A percentile compares a stretch with the other conserved stretches of the same genome.
Evolutionary conservation across 2,329 filamentous ascomycete genomes (phyloP).

Genomic region (Xylariales sp.): DNA sequence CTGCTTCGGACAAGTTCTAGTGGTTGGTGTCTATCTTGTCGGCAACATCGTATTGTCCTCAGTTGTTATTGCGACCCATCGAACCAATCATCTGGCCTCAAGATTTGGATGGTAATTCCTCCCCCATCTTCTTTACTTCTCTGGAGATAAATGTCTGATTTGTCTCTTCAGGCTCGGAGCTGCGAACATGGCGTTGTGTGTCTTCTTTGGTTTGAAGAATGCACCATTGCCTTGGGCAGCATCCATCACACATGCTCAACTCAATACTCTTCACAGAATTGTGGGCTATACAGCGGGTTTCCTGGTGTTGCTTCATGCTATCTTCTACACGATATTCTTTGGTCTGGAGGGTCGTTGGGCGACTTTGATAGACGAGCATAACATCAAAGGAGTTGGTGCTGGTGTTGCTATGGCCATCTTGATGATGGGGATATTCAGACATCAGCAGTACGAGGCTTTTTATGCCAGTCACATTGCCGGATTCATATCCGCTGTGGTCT

Average conservation of each 20-base stretch:
- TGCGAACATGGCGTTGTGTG: slow-evolving; percentile 38
- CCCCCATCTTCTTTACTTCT: no score
- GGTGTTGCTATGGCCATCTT: slow-evolving; percentile 32
- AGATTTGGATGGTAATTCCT: no score
- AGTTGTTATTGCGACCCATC: no score
- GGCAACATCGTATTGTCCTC: no score
- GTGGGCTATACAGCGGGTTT: slow-evolving; percentile 37
- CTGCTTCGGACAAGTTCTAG: no score
- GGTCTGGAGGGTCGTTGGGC: slow-evolving; percentile 10
- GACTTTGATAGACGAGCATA: slow-evolving; percentile 20
- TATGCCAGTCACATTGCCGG: slow-evolving; percentile 38
- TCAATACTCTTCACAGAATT: slow-evolving; percentile 42
- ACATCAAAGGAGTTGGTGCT: slow-evolving; percentile 31
- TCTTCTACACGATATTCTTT: slow-evolving; percentile 28
- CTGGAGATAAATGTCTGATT: no score
- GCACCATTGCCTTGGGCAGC: slow-evolving; percentile 39
- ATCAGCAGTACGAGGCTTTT: slow-evolving; percentile 42
- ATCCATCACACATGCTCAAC: slow-evolving; percentile 38
- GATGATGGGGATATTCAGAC: slow-evolving; percentile 25
- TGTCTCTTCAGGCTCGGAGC: slow-evolving; percentile 45
- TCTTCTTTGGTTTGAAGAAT: slow-evolving; percentile 44
- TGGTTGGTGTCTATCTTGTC: no score
- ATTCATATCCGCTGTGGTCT: slow-evolving; percentile 34
- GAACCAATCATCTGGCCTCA: no score
- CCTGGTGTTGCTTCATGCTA: slow-evolving; percentile 29